Evolutionary conservation across 1,284 basidiomycete species (phyloP), one percentile per base, ranked within the genome.

Genomic region (Ceratobasidium sp.): DNA sequence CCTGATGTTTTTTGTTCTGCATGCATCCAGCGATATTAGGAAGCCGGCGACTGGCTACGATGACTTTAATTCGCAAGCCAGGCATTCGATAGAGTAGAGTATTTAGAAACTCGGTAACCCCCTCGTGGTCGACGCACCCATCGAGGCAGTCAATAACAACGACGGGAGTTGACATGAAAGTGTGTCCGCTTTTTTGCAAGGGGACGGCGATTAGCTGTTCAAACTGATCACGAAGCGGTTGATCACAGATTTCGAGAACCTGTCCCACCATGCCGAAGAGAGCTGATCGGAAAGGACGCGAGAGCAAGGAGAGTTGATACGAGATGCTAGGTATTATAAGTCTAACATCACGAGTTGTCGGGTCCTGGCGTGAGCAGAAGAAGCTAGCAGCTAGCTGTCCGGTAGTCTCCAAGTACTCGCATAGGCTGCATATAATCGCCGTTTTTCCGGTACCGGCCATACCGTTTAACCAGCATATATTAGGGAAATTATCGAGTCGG

Each of bases 311-410:
- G 10, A 59, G 57, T 26, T 28, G 57, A 26, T 59, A 50, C 15
- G 48, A 50, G 48, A 50, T 50, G 17, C 48, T 50, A 50, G 48
- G n/a, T 50, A 50, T 50, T 59, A 59, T 59, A 13, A 0, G 57
- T 26, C 33, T 59, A 13, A 59, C 57, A 28, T 59, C 57, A 26
- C 23, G 23, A 26, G n/a, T 26, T 23, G 10, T 10, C 26, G 57
- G 57, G 7, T 26, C 13, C 33, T 28, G 57, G n/a, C 57, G 6
- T 17, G 83, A 82, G 59, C 82, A 84, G 79, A 84, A 85, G n/a
- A 57, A 61, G 5, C 80, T 83, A 2, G 83, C 84, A 5, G 82
- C 83, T 4, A 84, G 83, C 7, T 28, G 50, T 4, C 77, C 62
- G 20, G 66, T 15, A 13, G 26, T 50, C 13, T 65, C 38, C 40